These are phyloP conservation scores for Arctostaphylos glauca DNA, from an alignment of 148 eudicot genomes.

Conservation along the genomic window DNA sequence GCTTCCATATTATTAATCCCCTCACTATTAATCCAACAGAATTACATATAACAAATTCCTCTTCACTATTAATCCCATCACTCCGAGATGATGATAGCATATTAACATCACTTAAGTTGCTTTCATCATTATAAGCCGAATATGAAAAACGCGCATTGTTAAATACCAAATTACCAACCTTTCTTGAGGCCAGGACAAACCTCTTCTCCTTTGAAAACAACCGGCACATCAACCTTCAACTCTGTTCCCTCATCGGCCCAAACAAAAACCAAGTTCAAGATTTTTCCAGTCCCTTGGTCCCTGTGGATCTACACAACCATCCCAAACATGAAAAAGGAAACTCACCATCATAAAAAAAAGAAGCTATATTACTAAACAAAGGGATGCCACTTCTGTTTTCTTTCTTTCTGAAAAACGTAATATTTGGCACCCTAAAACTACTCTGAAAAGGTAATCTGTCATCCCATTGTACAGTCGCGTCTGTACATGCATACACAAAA, in stretches of 20 bases:
- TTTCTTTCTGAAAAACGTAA: not conserved
- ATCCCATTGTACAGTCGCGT: not conserved
- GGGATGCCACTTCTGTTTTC: not conserved
- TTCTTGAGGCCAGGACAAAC: conserved; percentile 73
- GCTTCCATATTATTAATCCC: not conserved
- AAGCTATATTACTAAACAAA: not conserved
- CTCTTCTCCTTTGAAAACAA: conserved; percentile 79
- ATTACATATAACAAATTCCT: not conserved
- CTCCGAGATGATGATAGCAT: not conserved
- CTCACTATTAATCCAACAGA: not conserved
- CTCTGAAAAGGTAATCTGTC: not conserved
- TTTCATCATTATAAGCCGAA: not conserved
- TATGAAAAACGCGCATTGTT: not conserved
- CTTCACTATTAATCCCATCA: not conserved
- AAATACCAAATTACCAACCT: conserved; percentile 42
- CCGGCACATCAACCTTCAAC: conserved; percentile 71
- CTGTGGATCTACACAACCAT: conserved; percentile 56
- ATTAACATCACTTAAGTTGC: not conserved
- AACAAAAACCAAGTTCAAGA: conserved; percentile 82
- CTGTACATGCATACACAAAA: not conserved
- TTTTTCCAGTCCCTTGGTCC: conserved; percentile 61
- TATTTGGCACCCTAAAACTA: too few species aligned
- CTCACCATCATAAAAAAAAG: not conserved
- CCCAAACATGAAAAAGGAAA: conserved; percentile 8
- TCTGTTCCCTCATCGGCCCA: conserved; percentile 84